Evolutionary conservation across 116 monocot species (phyloP).

Genomic region (Iris pallida): DNA sequence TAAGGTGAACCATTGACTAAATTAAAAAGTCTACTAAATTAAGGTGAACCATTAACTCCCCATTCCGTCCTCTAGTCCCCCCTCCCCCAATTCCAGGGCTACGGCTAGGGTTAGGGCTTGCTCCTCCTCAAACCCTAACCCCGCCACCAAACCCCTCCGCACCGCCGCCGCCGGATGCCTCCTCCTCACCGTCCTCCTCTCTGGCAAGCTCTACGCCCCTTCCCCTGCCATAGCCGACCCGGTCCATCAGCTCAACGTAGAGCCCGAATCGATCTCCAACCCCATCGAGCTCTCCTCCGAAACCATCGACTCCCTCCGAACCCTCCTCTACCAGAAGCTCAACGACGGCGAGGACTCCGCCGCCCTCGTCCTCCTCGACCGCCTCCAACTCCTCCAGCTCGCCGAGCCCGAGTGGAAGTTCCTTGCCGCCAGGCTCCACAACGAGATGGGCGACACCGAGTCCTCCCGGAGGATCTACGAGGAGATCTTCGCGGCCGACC

Average conservation of each 20-base stretch:
- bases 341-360: conserved; percentile 54
- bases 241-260: not conserved
- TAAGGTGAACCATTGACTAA: no score
- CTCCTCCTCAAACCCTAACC: conserved; percentile 11
- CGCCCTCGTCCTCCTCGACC: conserved; percentile 36
- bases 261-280: conserved; percentile 25
- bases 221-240: conserved; percentile 27
- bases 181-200: conserved; percentile 36
- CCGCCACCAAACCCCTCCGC: conserved; percentile 21
- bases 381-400: conserved; percentile 41
- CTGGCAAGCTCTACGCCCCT: not conserved
- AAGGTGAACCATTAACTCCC: no score
- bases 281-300: conserved; percentile 40
- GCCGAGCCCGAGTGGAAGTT: conserved; percentile 69
- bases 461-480: conserved; percentile 49
- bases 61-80: not conserved
- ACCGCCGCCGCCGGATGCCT: conserved; percentile 33
- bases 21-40: no score
- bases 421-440: conserved; percentile 48
- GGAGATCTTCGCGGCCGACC: conserved; percentile 52
- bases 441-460: conserved; percentile 39
- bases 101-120: not conserved
- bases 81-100: conserved; percentile 3
- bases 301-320: conserved; percentile 36
- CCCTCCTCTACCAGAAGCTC: conserved; percentile 58